Evolutionary conservation across 2,329 filamentous ascomycete species (phyloP).

Genomic region (Aspergillus pseudonomiae): DNA sequence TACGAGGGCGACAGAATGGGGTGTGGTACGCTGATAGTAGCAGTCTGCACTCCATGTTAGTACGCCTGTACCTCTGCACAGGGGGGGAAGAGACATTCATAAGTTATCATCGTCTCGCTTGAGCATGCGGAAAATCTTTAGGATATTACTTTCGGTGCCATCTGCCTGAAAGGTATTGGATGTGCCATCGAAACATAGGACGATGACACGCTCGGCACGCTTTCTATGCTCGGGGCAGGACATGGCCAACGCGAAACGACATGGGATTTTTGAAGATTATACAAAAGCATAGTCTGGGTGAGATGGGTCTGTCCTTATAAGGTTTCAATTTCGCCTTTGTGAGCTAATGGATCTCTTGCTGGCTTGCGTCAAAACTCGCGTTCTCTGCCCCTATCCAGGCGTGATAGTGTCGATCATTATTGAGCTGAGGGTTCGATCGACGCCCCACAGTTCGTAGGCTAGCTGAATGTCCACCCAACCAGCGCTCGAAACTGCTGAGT

Average conservation of each 20-base stretch:
- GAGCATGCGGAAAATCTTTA: conserved; percentile 4
- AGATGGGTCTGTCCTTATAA: conserved; percentile 1
- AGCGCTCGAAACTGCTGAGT: not conserved
- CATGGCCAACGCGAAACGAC: not conserved
- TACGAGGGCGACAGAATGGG: not conserved
- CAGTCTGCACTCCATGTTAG: not conserved
- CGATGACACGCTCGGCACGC: not conserved
- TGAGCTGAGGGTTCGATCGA: not conserved
- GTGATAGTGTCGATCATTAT: not conserved
- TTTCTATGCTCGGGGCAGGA: not conserved
- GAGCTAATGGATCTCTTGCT: not conserved
- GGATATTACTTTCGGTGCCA: conserved; percentile 4
- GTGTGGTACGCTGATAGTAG: not conserved
- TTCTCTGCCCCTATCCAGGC: not conserved
- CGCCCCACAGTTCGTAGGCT: not conserved
- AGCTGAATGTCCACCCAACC: not conserved
- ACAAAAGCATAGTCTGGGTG: not conserved
- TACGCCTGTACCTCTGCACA: not conserved
- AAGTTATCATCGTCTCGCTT: conserved; percentile 1
- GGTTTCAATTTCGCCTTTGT: not conserved
- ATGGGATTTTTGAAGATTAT: not conserved
- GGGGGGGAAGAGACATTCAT: not conserved
- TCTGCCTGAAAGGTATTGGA: conserved; percentile 4
- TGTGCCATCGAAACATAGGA: conserved; percentile 4
- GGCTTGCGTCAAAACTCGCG: not conserved